Base-by-base conservation (phyloP, 768 basidiomycete species). In the Artomyces pyxidatus region DNA sequence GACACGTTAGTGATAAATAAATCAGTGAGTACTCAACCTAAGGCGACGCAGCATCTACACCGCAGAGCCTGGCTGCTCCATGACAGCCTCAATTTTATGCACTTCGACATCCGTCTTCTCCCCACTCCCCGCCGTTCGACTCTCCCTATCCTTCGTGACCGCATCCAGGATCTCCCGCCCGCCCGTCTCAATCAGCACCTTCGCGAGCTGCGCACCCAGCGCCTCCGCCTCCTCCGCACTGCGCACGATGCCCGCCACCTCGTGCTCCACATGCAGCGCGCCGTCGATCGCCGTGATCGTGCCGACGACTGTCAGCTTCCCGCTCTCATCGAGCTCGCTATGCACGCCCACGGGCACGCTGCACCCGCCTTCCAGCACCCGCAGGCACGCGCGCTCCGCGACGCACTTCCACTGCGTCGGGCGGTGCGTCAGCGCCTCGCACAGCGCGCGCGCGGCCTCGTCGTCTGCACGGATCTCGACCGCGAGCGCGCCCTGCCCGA, bases 311-410 rank as follows among this genome's bases (percentile, higher is more conserved):
- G 71, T 75, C 51, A 99, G 67, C 35, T 58, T 42, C 25, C 37
- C 43, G 29, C 49, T 45, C 49, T 29, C 50, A 16, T 61, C 68
- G 4, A 85, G 64, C 40, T 63, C 67, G 25, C 80, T 82, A 44
- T 73, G 70, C 25, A 90, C 83, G 3, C 94, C 95, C 14, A 99
- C 93, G 3, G 95, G 95, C 0, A 99, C 94, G 53, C 89, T 93
- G 68, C 96, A 99, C 22, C 96, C 96, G 25, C 96, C 96, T 66
- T 98, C 96, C 45, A 98, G 72, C 21, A 85, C 83, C n/a, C 85
- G 74, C 54, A 98, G 71, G 65, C 88, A 85, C 1, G 85, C 88
- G 12, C 96, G 79, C 67, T 99, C 96, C 2, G 92, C 91, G 22
- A 76, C 69, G 59, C 85, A 89, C 47, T 61, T 68, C 83, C 83